Conservation (phyloP, 352 stramenopile genomes). For the Globisporangium acanthophoron region DNA sequence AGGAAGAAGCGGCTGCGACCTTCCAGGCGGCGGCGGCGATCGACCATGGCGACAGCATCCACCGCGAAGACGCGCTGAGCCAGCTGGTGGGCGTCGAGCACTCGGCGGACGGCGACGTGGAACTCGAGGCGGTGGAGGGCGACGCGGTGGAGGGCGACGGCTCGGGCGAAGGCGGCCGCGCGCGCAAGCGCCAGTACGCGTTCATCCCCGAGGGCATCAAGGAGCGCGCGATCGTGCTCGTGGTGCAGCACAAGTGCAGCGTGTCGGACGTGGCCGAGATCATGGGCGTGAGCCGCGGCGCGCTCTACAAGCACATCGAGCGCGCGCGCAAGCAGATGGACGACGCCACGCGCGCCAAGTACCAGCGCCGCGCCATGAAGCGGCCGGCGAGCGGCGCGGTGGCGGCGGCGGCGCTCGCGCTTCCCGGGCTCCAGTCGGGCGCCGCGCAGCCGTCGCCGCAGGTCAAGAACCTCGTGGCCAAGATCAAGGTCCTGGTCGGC, state of each 20-base stretch:
- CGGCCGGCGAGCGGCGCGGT: neutral
- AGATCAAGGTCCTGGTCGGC: slow-evolving; percentile 1
- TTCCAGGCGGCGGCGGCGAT: neutral
- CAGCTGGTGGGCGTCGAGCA: slow-evolving; percentile 4
- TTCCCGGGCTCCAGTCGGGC: neutral
- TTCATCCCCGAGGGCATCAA: slow-evolving; percentile 9
- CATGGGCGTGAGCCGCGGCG: slow-evolving; percentile 7
- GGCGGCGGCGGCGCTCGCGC: neutral
- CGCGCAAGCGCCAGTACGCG: slow-evolving; percentile 7
- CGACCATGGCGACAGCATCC: neutral
- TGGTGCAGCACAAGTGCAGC: slow-evolving; percentile 10
- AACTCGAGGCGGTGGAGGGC: neutral
- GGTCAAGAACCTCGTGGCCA: slow-evolving; percentile 8
- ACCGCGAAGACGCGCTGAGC: slow-evolving; percentile 3
- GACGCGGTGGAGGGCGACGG: neutral
- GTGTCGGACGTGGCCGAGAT: slow-evolving; percentile 7
- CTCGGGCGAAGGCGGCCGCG: neutral
- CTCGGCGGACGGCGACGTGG: neutral
- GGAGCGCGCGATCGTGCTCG: slow-evolving; percentile 10
- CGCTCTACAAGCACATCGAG: slow-evolving; percentile 11
- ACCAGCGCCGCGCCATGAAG: neutral
- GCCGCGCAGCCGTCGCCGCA: slow-evolving; percentile 1
- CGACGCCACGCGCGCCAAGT: slow-evolving; percentile 1
- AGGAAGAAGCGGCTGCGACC: neutral
- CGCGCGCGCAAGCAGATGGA: slow-evolving; percentile 8